Evolutionary conservation across 305 asterid species (phyloP).

Genomic region (Withania somnifera): DNA sequence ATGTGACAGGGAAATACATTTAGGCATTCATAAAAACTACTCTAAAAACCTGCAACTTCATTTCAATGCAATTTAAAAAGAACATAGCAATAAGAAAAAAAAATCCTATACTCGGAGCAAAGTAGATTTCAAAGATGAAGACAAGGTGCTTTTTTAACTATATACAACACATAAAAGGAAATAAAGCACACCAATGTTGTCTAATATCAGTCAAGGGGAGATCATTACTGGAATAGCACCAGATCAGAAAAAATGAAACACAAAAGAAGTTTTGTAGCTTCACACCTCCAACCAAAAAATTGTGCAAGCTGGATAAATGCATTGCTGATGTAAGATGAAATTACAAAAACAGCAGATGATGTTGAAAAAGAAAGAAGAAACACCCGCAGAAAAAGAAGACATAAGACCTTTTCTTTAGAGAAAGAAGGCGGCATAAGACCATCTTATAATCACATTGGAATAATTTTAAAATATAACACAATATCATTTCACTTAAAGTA

Average conservation of each 20-base stretch:
- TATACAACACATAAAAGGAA: background rate
- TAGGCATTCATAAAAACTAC: background rate
- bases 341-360: background rate
- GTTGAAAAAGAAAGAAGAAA: background rate
- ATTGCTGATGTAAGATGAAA: too few species aligned
- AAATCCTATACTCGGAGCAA: background rate
- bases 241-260: background rate
- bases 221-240: background rate
- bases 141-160: background rate
- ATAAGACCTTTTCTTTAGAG: background rate
- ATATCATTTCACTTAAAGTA: background rate
- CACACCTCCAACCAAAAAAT: background rate
- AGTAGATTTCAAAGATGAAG: background rate
- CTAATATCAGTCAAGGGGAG: background rate
- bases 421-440: background rate
- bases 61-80: background rate
- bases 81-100: background rate
- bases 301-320: background rate
- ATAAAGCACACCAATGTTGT: background rate
- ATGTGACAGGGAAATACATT: too few species aligned
- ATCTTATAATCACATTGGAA: background rate
- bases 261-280: background rate
- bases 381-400: background rate
- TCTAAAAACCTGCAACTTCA: background rate
- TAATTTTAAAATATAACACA: too few species aligned